Conservation (phyloP, 306 rosid species). For the Dalbergia oliveri region DNA sequence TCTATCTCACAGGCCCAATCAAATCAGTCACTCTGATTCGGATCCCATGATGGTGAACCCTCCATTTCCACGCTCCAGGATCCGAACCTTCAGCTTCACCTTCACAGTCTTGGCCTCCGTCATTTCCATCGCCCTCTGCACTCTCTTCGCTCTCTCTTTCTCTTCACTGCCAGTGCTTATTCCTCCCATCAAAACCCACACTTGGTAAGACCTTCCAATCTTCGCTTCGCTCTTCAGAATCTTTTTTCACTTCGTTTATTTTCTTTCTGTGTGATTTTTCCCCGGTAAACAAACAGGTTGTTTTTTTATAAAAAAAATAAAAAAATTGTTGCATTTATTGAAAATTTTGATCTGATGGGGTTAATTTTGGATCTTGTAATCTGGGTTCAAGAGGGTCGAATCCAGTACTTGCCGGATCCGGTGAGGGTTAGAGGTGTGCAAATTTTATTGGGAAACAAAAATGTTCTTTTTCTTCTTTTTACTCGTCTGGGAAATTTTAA, state of each 20-base stretch:
- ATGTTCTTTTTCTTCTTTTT: no score
- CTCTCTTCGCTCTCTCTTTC: constrained; percentile 61
- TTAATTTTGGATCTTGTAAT: constrained; percentile 45
- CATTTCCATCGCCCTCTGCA: constrained; percentile 49
- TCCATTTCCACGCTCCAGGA: constrained; percentile 46
- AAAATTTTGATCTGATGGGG: constrained; percentile 5
- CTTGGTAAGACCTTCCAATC: constrained; percentile 52
- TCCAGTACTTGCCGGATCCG: no score
- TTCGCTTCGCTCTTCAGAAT: neutral
- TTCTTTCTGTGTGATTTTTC: neutral
- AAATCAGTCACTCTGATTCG: constrained; percentile 8
- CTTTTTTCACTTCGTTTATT: neutral
- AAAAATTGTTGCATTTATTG: neutral
- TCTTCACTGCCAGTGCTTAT: constrained; percentile 58
- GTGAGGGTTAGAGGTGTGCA: no score
- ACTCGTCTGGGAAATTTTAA: no score
- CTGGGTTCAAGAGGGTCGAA: neutral
- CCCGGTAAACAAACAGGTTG: constrained; percentile 6
- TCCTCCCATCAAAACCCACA: constrained; percentile 49
- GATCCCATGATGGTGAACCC: constrained; percentile 43
- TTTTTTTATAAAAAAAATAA: neutral
- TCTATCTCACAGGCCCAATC: neutral
- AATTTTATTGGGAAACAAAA: no score
- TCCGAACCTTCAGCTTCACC: constrained; percentile 46
- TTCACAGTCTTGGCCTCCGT: constrained; percentile 60